Evolutionary conservation across 192 early-diverging fungal genomes (phyloP), one percentile per base, ranked within the genome.

Genomic region (Tieghemiomyces parasiticus): DNA sequence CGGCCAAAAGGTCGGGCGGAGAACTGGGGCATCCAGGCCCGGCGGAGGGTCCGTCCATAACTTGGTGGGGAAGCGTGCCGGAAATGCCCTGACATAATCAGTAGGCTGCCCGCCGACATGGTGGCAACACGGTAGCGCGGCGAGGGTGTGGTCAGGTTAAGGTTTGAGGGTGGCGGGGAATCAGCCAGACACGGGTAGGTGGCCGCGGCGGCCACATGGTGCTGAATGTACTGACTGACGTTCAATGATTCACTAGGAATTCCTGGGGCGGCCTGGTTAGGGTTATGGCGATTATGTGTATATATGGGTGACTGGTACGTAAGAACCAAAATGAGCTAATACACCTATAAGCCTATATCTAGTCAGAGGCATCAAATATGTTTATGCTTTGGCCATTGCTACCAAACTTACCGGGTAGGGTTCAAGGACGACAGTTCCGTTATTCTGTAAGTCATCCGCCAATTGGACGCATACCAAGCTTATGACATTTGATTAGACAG

Each of bases 1-100:
- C 16, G 38, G 38, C 8, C 16, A 6, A 52, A 52, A 8, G 22
- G 50, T 16, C 50, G 50, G 16, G 16, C 19, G 29, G 31, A 30
- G 54, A 33, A 56, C 24, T 56, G 54, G 20, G 54, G 54, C 54
- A 56, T 56, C 54, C 54, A 56, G 54, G 29, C 29, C 33, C 54
- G 54, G 13, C 54, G 54, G 1, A 56, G 32, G 2, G 28, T 13
- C 8, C 24, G 1, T 16, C 54, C 14, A 56, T 4, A 13, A 24
- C 33, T 56, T 14, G 54, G 31, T 35, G 33, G 32, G 30, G 54
- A 56, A 24, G 16, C 10, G 32, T 56, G 54, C 1, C 32, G 14
- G 3, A 56, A 0, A 26, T 16, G 33, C 13, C 31, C 30, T 16
- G 54, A 56, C 54, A 56, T 56, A 16, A 56, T 29, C 28, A 56